phyloP scores from a whole-genome alignment of 2,329 filamentous ascomycete genomes.

The Xylariales sp. region DNA sequence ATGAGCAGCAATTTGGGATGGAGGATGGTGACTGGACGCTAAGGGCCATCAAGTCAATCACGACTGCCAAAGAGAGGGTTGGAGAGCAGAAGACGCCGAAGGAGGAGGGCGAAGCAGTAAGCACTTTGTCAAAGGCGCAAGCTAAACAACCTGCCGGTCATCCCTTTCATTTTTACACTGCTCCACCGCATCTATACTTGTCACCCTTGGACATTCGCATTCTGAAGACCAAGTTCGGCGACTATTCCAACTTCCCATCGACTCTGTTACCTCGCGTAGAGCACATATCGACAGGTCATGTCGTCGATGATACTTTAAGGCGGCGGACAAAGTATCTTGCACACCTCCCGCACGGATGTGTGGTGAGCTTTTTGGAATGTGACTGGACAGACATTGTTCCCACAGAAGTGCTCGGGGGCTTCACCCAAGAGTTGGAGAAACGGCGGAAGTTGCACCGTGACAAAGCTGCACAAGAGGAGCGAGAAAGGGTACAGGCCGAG shows the following conservation, averaged over 20 bases:
- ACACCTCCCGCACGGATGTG: slow-evolving; percentile 85
- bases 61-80: slow-evolving; percentile 71
- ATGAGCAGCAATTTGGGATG: slow-evolving; percentile 80
- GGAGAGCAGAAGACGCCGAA: slow-evolving; percentile 33
- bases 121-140: not conserved
- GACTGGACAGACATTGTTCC: slow-evolving; percentile 91
- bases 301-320: slow-evolving; percentile 79
- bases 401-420: slow-evolving; percentile 68
- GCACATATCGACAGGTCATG: slow-evolving; percentile 82
- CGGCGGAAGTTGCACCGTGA: slow-evolving; percentile 74
- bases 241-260: slow-evolving; percentile 77
- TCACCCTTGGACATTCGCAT: slow-evolving; percentile 91
- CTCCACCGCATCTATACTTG: slow-evolving; percentile 82
- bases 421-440: slow-evolving; percentile 71
- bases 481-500: slow-evolving; percentile 77
- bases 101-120: not conserved
- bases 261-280: slow-evolving; percentile 84
- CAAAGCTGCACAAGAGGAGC: slow-evolving; percentile 82
- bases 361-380: slow-evolving; percentile 87
- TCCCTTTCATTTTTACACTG: slow-evolving; percentile 83
- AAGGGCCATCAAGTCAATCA: slow-evolving; percentile 73
- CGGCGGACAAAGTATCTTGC: slow-evolving; percentile 82
- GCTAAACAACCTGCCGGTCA: slow-evolving; percentile 31
- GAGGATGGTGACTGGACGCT: slow-evolving; percentile 92
- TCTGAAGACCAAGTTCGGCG: slow-evolving; percentile 81